phyloP scores from a whole-genome alignment of 1,284 basidiomycete genomes.

The Ganoderma lucidum region DNA sequence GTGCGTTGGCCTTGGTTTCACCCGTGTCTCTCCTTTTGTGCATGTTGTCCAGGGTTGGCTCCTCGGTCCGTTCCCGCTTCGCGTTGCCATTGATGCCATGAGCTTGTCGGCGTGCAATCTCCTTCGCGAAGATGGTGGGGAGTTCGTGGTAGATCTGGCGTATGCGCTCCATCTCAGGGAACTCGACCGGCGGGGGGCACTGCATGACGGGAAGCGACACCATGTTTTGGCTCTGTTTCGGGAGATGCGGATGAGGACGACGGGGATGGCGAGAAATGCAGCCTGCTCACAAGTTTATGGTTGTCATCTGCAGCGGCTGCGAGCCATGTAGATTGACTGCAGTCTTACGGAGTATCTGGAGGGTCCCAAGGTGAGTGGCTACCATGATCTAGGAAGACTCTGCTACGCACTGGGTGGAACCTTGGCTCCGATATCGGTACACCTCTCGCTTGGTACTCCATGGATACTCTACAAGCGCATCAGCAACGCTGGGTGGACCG shows the following conservation, averaged over 20 bases:
- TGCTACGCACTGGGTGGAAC: slow-evolving; percentile 63
- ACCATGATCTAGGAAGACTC: slow-evolving; percentile 4
- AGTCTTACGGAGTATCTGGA: slow-evolving; percentile 63
- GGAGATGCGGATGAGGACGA: neutral
- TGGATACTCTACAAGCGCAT: slow-evolving; percentile 33
- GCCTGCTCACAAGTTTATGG: slow-evolving; percentile 52
- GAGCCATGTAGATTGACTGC: slow-evolving; percentile 69
- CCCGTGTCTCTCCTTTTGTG: slow-evolving; percentile 79
- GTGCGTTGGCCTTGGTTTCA: slow-evolving; percentile 52
- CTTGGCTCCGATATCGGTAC: slow-evolving; percentile 57
- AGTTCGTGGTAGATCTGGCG: slow-evolving; percentile 69
- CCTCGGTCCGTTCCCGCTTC: slow-evolving; percentile 71
- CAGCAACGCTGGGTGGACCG: neutral
- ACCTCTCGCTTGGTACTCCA: slow-evolving; percentile 63
- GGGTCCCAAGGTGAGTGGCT: slow-evolving; percentile 16
- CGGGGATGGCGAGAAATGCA: neutral
- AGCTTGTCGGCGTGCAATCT: slow-evolving; percentile 60
- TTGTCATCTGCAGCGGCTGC: slow-evolving; percentile 66
- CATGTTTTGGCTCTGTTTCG: slow-evolving; percentile 32
- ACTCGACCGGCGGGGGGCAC: slow-evolving; percentile 60
- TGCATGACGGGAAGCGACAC: slow-evolving; percentile 62
- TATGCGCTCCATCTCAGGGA: slow-evolving; percentile 62
- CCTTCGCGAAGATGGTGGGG: slow-evolving; percentile 66
- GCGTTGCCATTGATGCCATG: slow-evolving; percentile 43
- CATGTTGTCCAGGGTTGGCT: slow-evolving; percentile 43